phyloP scores from a whole-genome alignment of 495 filamentous ascomycete genomes.

The Penicillium antarcticum region DNA sequence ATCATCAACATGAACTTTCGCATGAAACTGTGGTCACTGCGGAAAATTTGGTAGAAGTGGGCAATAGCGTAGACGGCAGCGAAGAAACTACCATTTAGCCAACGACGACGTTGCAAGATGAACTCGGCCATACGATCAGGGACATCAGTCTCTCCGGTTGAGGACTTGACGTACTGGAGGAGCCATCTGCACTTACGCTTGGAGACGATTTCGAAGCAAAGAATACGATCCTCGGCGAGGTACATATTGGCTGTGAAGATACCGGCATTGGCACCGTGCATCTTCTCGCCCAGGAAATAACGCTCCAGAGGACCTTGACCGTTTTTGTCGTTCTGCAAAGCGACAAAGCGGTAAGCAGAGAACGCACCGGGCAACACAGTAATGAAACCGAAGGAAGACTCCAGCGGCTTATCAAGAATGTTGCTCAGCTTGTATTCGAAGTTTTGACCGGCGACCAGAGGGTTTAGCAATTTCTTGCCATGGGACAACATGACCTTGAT shows the following conservation, averaged over 20 bases:
- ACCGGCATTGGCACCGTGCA: slow-evolving; percentile 92
- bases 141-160: slow-evolving; percentile 97
- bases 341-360: slow-evolving; percentile 92
- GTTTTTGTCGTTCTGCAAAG: slow-evolving; percentile 93
- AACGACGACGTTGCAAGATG: slow-evolving; percentile 92
- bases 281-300: slow-evolving; percentile 96
- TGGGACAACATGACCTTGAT: slow-evolving; percentile 98
- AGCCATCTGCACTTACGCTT: slow-evolving; percentile 98
- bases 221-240: slow-evolving; percentile 96
- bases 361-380: slow-evolving; percentile 96
- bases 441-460: slow-evolving; percentile 93
- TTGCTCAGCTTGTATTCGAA: slow-evolving; percentile 99
- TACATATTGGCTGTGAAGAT: slow-evolving; percentile 99
- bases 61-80: slow-evolving; percentile 93
- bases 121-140: slow-evolving; percentile 91
- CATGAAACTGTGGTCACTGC: slow-evolving; percentile 82
- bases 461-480: slow-evolving; percentile 87
- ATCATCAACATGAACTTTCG: slow-evolving; percentile 86
- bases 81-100: slow-evolving; percentile 99
- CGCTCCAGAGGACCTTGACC: slow-evolving; percentile 91
- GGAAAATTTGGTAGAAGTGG: slow-evolving; percentile 92
- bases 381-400: slow-evolving; percentile 98
- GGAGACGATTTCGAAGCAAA: slow-evolving; percentile 97
- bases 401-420: slow-evolving; percentile 96
- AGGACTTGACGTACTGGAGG: slow-evolving; percentile 94